A percentile compares a stretch with the other conserved stretches of the same genome.
Evolutionary conservation across 1,284 basidiomycete species (phyloP).

Genomic region (Sphaerobolus stellatus): DNA sequence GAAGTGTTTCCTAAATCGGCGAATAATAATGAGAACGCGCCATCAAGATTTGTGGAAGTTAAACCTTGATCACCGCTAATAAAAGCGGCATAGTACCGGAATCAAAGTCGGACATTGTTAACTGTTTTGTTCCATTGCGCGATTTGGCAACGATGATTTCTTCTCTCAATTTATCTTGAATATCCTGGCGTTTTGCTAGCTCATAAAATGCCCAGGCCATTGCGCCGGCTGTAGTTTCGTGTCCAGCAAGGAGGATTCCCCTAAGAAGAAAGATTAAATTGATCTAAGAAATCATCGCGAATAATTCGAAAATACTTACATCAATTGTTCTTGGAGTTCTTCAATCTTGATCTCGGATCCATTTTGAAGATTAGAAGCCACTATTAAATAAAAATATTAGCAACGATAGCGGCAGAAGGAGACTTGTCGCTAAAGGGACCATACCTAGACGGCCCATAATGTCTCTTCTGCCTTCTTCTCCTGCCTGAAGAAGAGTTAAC

Average conservation of each 20-base stretch:
- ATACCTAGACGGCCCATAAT: conserved; percentile 4
- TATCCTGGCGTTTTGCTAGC: conserved; percentile 36
- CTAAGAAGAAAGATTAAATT: too few relatives aligned
- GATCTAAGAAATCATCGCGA: too few relatives aligned
- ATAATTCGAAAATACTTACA: too few relatives aligned
- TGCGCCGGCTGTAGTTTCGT: conserved; percentile 40
- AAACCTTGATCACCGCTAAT: background rate
- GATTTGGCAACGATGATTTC: conserved; percentile 26
- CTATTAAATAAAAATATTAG: background rate
- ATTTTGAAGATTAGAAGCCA: background rate
- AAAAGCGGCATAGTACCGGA: conserved; percentile 36
- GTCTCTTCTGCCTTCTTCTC: conserved; percentile 4
- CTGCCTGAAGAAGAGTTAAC: background rate
- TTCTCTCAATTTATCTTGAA: conserved; percentile 37
- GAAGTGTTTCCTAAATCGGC: conserved; percentile 16
- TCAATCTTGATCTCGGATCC: background rate
- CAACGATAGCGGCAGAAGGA: too few relatives aligned
- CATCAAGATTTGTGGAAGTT: conserved; percentile 12
- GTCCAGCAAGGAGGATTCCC: conserved; percentile 39
- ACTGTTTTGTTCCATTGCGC: background rate
- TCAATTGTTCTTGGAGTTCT: background rate
- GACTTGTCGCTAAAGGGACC: too few relatives aligned
- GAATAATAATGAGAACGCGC: conserved; percentile 12
- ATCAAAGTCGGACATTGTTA: conserved; percentile 1
- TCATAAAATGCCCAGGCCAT: conserved; percentile 38